phyloP scores from a whole-genome alignment of 1,284 basidiomycete species.

The Moniliophthora roreri region DNA sequence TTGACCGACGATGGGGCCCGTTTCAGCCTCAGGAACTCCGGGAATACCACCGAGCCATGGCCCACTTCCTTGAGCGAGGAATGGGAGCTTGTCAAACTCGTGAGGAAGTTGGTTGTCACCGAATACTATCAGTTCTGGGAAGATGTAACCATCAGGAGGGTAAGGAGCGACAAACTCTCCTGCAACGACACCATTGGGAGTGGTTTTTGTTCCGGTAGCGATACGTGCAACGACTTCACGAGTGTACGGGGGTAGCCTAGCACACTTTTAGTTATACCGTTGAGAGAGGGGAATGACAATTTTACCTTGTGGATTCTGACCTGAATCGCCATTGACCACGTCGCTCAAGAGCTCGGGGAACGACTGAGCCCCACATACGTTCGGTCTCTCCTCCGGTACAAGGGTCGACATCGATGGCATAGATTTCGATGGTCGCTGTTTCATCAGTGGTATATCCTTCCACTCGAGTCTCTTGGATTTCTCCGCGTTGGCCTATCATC shows the following conservation, averaged over 20 bases:
- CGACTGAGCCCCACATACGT: conserved; percentile 15
- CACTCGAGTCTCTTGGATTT: conserved; percentile 18
- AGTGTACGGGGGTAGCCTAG: conserved; percentile 15
- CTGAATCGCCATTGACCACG: conserved; percentile 19
- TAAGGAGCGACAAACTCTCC: conserved; percentile 16
- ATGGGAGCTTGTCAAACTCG: conserved; percentile 16
- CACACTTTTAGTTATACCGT: neutral
- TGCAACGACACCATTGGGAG: conserved; percentile 16
- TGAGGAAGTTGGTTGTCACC: conserved; percentile 15
- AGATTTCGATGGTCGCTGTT: conserved; percentile 18
- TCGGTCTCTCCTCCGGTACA: conserved; percentile 18
- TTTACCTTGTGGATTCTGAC: conserved; percentile 1
- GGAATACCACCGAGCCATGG: conserved; percentile 21
- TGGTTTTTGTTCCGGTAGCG: conserved; percentile 10
- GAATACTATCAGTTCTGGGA: conserved; percentile 17
- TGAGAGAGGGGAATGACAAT: neutral
- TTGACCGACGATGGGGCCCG: conserved; percentile 20
- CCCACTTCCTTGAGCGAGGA: conserved; percentile 15
- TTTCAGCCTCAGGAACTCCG: conserved; percentile 14
- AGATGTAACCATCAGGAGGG: conserved; percentile 14
- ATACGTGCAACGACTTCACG: conserved; percentile 17
- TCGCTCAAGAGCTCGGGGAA: conserved; percentile 13
- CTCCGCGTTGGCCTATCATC: conserved; percentile 11
- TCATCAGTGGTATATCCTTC: conserved; percentile 20
- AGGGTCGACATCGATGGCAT: conserved; percentile 18